A percentile compares a stretch with the other conserved stretches of the same genome.
phyloP scores from a whole-genome alignment of 176 grass and related monocot genomes.

The Musa itinerans region DNA sequence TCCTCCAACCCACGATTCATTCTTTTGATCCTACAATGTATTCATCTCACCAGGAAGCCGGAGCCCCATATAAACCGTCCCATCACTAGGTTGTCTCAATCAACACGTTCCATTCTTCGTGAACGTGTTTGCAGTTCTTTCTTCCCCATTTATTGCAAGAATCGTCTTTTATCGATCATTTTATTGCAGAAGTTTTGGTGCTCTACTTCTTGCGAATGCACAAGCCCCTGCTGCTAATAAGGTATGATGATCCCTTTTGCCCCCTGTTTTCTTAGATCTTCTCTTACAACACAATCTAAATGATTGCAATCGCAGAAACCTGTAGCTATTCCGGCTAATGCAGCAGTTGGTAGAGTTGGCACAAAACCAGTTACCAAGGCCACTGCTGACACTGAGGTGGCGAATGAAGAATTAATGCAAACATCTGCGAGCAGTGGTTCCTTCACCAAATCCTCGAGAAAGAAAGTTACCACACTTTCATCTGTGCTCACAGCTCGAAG shows the following conservation, averaged over 20 bases:
- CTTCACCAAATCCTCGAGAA: conserved; percentile 37
- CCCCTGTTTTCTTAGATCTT: not conserved
- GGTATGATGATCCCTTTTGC: conserved; percentile 17
- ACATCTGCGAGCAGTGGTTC: conserved; percentile 23
- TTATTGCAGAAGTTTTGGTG: conserved; percentile 12
- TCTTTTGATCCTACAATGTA: not conserved
- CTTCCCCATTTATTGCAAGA: not conserved
- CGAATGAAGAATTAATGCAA: conserved; percentile 22
- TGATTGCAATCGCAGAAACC: conserved; percentile 18
- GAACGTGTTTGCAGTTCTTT: not conserved
- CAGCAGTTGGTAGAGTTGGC: conserved; percentile 22
- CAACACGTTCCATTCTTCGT: not conserved
- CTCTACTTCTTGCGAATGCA: conserved; percentile 22
- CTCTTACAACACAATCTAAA: not conserved
- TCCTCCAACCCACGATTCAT: no score
- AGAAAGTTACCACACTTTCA: conserved; percentile 65
- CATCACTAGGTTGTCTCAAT: conserved; percentile 4
- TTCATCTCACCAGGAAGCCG: not conserved
- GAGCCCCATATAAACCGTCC: conserved; percentile 14
- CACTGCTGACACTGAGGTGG: conserved; percentile 24
- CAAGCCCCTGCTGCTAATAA: conserved; percentile 21
- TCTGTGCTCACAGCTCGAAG: conserved; percentile 77
- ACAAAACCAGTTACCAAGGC: conserved; percentile 37
- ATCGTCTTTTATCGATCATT: not conserved
- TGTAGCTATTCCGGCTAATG: conserved; percentile 20